Evolutionary conservation across 2,329 filamentous ascomycete species (phyloP), one percentile per base, ranked within the genome.

Genomic region (Simplicillium aogashimaense): DNA sequence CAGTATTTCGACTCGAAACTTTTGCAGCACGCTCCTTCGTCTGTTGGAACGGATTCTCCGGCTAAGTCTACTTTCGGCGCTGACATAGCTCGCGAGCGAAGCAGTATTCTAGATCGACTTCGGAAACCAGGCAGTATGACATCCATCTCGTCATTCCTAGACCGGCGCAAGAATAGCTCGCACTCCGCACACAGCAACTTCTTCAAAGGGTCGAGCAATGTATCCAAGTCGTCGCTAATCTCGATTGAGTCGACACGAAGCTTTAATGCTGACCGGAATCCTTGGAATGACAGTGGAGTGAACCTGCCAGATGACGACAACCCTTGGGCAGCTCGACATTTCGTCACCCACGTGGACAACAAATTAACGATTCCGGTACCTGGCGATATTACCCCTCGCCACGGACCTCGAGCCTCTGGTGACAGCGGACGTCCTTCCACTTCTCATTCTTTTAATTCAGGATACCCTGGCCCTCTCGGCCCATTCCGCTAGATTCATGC

Each of bases 1-100:
- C 90, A 89, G 42, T 97, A 89, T 67, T 98, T 98, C 56, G 86
- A 95, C 58, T 95, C 90, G 2, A 97, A 95, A 66, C 75, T 98
- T 35, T 76, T 98, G 40, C 92, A 97, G 61, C 88, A 94, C 53
- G 89, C 90, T 4, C 88, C 90, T 29, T 76, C 84, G 4, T 77
- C 85, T 2, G 73, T 88, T 14, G 76, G 78, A 12, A 88, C 86
- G 4, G 90, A 97, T 57, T 95, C 89, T 16, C 90, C 89, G 1
- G 90, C 88, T 39, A 88, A 89, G 52, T 76, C 82, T 38, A 83
- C 76, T 37, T 95, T 95, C 54, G 81, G 78, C 40, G 86, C 89
- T 45, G 89, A 86, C 47, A 76, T 87, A 53, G 77, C 78, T 43
- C 79, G 82, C 41, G 86, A 94, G 60, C 81, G 84, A 41, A 81